These are phyloP conservation scores for Arthrocladium fulminans DNA, from an alignment of 2,329 filamentous ascomycete species.

Conservation along the genomic window DNA sequence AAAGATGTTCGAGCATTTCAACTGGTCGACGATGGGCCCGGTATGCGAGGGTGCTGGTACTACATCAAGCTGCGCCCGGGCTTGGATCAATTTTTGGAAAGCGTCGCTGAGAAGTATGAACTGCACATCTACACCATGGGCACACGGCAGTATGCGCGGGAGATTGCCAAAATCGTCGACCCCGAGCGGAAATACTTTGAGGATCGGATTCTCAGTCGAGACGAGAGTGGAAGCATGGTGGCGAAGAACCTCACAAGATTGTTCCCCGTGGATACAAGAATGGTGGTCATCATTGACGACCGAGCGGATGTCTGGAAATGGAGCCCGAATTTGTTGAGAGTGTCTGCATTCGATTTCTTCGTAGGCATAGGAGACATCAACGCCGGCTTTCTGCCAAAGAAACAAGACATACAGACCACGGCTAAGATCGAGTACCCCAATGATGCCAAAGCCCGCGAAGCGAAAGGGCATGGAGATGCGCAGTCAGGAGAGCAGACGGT, in stretches of 20 bases:
- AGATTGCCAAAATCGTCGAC: conserved; percentile 87
- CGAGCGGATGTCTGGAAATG: conserved; percentile 94
- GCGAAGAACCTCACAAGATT: conserved; percentile 82
- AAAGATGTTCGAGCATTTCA: conserved; percentile 85
- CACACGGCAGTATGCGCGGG: conserved; percentile 87
- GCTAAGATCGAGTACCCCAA: conserved; percentile 14
- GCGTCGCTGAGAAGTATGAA: conserved; percentile 74
- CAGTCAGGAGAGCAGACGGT: conserved; percentile 22
- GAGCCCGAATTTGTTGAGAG: conserved; percentile 86
- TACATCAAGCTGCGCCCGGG: conserved; percentile 97
- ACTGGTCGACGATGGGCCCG: conserved; percentile 72
- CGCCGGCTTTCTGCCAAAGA: conserved; percentile 87
- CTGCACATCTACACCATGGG: conserved; percentile 99
- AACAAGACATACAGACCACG: conserved; percentile 36
- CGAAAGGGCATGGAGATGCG: conserved; percentile 3
- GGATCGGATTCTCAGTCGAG: conserved; percentile 88
- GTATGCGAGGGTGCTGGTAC: conserved; percentile 76
- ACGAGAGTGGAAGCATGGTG: conserved; percentile 89
- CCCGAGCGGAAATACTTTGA: conserved; percentile 83
- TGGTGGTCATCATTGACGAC: conserved; percentile 99
- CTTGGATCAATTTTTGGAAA: conserved; percentile 67
- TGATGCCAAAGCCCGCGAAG: conserved; percentile 6
- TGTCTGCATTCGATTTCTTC: conserved; percentile 94
- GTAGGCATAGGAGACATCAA: conserved; percentile 98
- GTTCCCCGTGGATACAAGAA: conserved; percentile 94